Percentiles rank a stretch among this genome's conserved stretches.
These are phyloP conservation scores for Phoenix dactylifera DNA, from an alignment of 176 grass and related monocot genomes.

Conservation along the genomic window DNA sequence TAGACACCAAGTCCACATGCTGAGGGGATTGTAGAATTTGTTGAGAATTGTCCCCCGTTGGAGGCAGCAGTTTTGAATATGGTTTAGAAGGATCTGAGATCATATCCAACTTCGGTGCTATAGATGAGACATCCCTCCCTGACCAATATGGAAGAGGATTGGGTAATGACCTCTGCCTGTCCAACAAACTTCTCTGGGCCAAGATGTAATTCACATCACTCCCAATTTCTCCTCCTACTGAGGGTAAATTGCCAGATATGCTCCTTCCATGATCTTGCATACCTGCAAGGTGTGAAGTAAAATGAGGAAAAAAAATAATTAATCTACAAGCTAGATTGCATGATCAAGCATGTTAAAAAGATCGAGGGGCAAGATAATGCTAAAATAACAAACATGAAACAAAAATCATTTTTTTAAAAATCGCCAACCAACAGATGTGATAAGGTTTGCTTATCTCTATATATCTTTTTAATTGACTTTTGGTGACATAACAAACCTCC, in stretches of 20 bases:
- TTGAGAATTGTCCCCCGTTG: constrained; percentile 37
- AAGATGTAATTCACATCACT: constrained; percentile 67
- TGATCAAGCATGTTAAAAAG: too few relatives aligned
- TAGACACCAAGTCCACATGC: constrained; percentile 75
- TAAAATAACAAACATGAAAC: too few relatives aligned
- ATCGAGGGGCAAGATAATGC: too few relatives aligned
- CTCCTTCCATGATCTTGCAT: constrained; percentile 43
- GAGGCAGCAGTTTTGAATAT: constrained; percentile 56
- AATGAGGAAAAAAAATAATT: background rate
- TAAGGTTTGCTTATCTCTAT: background rate
- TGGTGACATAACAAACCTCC: constrained; percentile 45
- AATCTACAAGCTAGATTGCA: background rate
- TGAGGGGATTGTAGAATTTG: constrained; percentile 46
- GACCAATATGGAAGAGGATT: constrained; percentile 65
- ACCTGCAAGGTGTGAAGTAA: constrained; percentile 27
- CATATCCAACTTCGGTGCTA: constrained; percentile 36
- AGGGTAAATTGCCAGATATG: constrained; percentile 32
- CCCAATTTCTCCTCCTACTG: constrained; percentile 35
- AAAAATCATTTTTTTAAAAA: too few relatives aligned
- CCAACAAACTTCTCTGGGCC: constrained; percentile 67
- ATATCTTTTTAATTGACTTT: background rate
- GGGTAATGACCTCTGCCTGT: constrained; percentile 63
- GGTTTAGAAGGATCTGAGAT: constrained; percentile 39
- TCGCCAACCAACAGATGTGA: too few relatives aligned
- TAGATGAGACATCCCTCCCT: constrained; percentile 35